A percentile compares a stretch with the other conserved stretches of the same genome.
These are phyloP conservation scores for Bertia moriformis DNA, from an alignment of 2,329 filamentous ascomycete genomes.

Conservation along the genomic window DNA sequence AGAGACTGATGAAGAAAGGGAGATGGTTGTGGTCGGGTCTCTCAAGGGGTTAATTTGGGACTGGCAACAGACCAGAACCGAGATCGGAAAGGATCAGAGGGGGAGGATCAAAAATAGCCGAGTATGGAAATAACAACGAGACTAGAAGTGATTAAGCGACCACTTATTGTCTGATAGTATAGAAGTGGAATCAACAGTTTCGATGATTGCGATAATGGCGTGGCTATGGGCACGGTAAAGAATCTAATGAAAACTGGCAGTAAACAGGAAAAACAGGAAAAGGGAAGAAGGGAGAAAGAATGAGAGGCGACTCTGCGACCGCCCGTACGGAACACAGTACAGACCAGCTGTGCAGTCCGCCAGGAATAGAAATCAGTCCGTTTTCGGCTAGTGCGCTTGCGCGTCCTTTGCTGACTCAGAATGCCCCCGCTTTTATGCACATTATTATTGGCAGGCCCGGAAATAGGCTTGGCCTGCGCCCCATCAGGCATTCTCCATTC, in stretches of 20 bases:
- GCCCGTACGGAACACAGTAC: background rate
- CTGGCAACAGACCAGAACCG: too few relatives aligned
- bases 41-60: too few relatives aligned
- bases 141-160: too few relatives aligned
- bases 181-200: background rate
- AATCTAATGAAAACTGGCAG: too few relatives aligned
- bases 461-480: too few relatives aligned
- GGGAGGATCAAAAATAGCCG: too few relatives aligned
- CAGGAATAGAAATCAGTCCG: conserved; percentile 1
- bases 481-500: too few relatives aligned
- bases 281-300: background rate
- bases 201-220: too few relatives aligned
- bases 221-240: too few relatives aligned
- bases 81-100: too few relatives aligned
- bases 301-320: background rate
- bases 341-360: background rate
- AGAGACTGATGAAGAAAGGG: background rate
- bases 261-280: too few relatives aligned
- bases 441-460: background rate
- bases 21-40: background rate
- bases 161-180: background rate
- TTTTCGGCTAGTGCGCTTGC: background rate
- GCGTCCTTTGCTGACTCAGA: background rate
- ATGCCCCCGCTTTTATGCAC: background rate
- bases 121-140: too few relatives aligned